Percentiles rank a stretch among this genome's conserved stretches.
These are phyloP conservation scores for Geosmithia putterillii DNA, from an alignment of 2,329 filamentous ascomycete genomes.

Conservation along the genomic window DNA sequence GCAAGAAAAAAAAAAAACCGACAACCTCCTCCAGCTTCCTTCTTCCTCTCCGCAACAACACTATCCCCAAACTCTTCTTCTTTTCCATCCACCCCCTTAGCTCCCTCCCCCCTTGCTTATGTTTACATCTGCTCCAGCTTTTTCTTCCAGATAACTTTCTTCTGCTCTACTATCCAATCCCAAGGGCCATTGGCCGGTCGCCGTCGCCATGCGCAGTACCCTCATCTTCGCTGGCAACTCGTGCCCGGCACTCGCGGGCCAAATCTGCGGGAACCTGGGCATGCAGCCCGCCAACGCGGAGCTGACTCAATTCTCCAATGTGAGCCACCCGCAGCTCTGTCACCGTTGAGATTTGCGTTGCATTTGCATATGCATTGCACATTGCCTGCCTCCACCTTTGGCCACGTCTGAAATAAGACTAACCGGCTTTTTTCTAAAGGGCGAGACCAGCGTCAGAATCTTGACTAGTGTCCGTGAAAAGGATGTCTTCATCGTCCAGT, in stretches of 20 bases:
- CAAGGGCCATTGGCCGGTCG: neutral
- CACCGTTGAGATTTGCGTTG: slow-evolving; percentile 3
- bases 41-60: neutral
- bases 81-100: neutral
- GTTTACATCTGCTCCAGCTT: neutral
- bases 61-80: neutral
- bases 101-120: neutral
- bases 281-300: slow-evolving; percentile 53
- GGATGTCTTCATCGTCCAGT: slow-evolving; percentile 98
- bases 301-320: slow-evolving; percentile 60
- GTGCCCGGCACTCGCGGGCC: slow-evolving; percentile 49
- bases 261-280: slow-evolving; percentile 57
- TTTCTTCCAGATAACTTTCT: neutral
- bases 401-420: slow-evolving; percentile 2
- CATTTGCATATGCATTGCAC: neutral
- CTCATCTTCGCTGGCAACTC: slow-evolving; percentile 58
- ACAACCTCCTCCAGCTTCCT: neutral
- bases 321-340: slow-evolving; percentile 26
- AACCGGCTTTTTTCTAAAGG: slow-evolving; percentile 26
- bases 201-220: slow-evolving; percentile 45
- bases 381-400: neutral
- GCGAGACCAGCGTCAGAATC: slow-evolving; percentile 59
- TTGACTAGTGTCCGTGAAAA: slow-evolving; percentile 80
- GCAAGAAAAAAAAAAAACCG: neutral
- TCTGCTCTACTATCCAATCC: too few relatives aligned